Base-by-base conservation (phyloP, 2,329 filamentous ascomycete species). In the Scedosporium dehoogii region DNA sequence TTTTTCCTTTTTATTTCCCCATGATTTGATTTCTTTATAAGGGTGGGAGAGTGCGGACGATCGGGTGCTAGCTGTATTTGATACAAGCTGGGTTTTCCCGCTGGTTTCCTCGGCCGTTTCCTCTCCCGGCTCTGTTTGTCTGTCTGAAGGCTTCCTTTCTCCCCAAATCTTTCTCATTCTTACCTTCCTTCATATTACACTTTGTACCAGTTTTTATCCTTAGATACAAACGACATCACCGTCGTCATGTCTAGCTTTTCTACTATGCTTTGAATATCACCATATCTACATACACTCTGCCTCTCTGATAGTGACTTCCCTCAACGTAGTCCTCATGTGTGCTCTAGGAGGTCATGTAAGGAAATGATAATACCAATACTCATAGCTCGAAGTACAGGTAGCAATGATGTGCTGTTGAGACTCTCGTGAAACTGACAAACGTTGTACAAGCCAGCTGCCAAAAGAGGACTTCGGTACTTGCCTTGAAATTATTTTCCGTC, bases 1-100 rank as follows among this genome's bases (percentile, higher is more conserved):
- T 60, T 59, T 12, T 25, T 44, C 51, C 38, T 58, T 63, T 59
- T 53, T 44, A 42, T 29, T 53, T 46, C 21, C 21, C n/a, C 14
- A 48, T 23, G 14, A 7, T 2, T 48, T 55, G 51, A 16, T 6
- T 55, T 55, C 21, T 27, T 18, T 27, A 38, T 56, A 62, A 12
- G 41, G 27, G 60, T 23, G 18, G 14, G 27, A 16, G 46, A 64
- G 41, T 55, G 51, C 23, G 51, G 27, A 53, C 33, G 55, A 60
- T 55, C 29, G 29, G 25, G 44, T 51, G 18, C 42, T 23, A 29
- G 38, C 42, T 51, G 23, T 60, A 41, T 46, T 51, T 27, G 46
- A 58, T 18, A 38, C 58, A 46, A 27, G 41, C 23, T 41, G 27
- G 27, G 10, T 10, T 46, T 41, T 51, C 46, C 58, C 23, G 46